A percentile compares a stretch with the other conserved stretches of the same genome.
phyloP scores from a whole-genome alignment of 148 eudicot species.

The Suaeda aralocaspica region DNA sequence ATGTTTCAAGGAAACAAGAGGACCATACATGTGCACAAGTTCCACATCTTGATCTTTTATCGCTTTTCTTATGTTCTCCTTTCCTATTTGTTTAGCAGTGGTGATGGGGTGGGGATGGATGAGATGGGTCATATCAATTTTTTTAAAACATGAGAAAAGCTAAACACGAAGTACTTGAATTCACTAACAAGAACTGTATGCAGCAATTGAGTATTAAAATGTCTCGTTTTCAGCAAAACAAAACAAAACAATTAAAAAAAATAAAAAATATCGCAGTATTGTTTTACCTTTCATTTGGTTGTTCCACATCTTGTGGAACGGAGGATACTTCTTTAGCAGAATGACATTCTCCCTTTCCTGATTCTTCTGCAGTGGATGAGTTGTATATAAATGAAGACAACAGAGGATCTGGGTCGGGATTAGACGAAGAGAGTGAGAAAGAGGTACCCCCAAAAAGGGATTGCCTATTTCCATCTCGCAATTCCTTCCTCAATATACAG shows the following conservation, averaged over 20 bases:
- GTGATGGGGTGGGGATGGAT: neutral
- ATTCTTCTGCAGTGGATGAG: conserved; percentile 42
- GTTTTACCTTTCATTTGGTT: conserved; percentile 49
- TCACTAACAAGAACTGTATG: neutral
- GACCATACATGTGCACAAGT: neutral
- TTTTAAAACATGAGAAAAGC: neutral
- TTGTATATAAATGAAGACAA: conserved; percentile 72
- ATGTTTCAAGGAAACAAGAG: neutral
- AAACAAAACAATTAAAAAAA: too few relatives aligned
- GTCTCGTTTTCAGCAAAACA: neutral
- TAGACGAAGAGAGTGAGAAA: conserved; percentile 41
- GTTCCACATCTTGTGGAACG: conserved; percentile 27
- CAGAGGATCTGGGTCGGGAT: conserved; percentile 72
- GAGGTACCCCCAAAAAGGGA: conserved; percentile 69
- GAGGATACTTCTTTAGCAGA: conserved; percentile 37
- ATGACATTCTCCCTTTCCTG: conserved; percentile 34
- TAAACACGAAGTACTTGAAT: neutral
- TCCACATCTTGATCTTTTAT: neutral
- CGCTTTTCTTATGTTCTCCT: neutral
- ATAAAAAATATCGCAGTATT: neutral
- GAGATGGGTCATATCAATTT: too few relatives aligned
- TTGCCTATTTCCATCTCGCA: conserved; percentile 64
- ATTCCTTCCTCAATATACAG: conserved; percentile 55
- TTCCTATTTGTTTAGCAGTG: too few relatives aligned
- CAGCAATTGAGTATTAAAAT: neutral